A percentile compares a stretch with the other conserved stretches of the same genome.
These are phyloP conservation scores for Trametes gibbosa DNA, from an alignment of 768 basidiomycete species.

Conservation along the genomic window DNA sequence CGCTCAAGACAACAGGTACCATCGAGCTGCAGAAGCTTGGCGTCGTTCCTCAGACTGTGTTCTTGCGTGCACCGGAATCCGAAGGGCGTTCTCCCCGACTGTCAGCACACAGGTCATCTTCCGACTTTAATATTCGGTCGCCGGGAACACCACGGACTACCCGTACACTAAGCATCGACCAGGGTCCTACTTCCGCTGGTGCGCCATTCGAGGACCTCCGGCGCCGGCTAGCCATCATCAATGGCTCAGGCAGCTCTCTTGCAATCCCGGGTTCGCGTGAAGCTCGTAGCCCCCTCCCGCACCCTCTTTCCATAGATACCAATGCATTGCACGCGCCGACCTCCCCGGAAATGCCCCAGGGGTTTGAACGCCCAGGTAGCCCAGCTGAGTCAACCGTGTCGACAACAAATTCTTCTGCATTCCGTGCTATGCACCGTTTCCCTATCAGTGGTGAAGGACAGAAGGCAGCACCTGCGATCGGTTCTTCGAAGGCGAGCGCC, in stretches of 20 bases:
- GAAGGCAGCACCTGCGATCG: slow-evolving; percentile 89
- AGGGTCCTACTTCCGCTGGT: slow-evolving; percentile 39
- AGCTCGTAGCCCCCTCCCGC: slow-evolving; percentile 43
- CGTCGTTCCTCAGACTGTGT: slow-evolving; percentile 89
- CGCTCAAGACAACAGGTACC: slow-evolving; percentile 60
- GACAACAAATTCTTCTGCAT: slow-evolving; percentile 58
- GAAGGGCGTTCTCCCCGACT: slow-evolving; percentile 44
- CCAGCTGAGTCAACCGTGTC: slow-evolving; percentile 84
- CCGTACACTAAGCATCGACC: slow-evolving; percentile 48
- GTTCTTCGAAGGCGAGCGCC: slow-evolving; percentile 80
- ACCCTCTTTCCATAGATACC: slow-evolving; percentile 21
- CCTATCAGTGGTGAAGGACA: slow-evolving; percentile 75
- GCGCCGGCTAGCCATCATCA: slow-evolving; percentile 70
- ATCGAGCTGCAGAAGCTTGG: slow-evolving; percentile 85
- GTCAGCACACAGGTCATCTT: slow-evolving; percentile 18
- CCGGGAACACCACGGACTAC: slow-evolving; percentile 51
- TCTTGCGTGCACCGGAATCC: slow-evolving; percentile 59
- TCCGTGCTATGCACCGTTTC: slow-evolving; percentile 53
- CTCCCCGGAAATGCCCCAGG: slow-evolving; percentile 28
- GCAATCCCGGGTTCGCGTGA: slow-evolving; percentile 46
- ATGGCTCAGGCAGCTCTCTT: slow-evolving; percentile 67
- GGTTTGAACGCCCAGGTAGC: slow-evolving; percentile 62
- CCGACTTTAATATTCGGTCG: slow-evolving; percentile 36
- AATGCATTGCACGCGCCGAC: slow-evolving; percentile 17
- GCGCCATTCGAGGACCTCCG: slow-evolving; percentile 79